These are phyloP conservation scores for Coemansia nantahalensis DNA, from an alignment of 192 early-diverging fungal species.

Conservation along the genomic window DNA sequence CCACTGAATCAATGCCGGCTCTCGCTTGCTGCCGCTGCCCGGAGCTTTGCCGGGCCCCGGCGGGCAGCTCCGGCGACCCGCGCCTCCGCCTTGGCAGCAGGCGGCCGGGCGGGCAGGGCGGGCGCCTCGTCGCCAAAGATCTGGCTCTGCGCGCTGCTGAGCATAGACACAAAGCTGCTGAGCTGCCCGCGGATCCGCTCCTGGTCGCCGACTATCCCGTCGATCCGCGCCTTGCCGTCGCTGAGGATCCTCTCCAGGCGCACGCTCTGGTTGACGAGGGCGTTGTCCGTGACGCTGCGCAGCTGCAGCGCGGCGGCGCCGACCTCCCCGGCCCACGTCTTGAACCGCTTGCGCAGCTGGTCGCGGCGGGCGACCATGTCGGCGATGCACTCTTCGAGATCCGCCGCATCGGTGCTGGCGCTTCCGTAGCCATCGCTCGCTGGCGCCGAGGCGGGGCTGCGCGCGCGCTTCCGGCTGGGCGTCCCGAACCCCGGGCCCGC, in stretches of 20 bases:
- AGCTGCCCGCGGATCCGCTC: conserved; percentile 31
- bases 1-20: neutral
- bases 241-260: conserved; percentile 31
- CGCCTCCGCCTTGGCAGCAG: too few species aligned
- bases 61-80: neutral
- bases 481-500: neutral
- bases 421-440: neutral
- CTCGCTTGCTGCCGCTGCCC: neutral
- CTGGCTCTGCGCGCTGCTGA: conserved; percentile 38
- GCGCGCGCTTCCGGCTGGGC: conserved; percentile 2
- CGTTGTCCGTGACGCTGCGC: conserved; percentile 34
- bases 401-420: neutral
- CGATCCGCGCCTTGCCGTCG: conserved; percentile 29
- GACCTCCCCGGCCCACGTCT: conserved; percentile 34
- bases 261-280: conserved; percentile 46
- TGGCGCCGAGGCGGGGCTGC: neutral
- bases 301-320: conserved; percentile 18
- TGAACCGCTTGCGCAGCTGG: conserved; percentile 43
- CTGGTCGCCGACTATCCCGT: conserved; percentile 28
- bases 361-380: conserved; percentile 35
- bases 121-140: conserved; percentile 18
- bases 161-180: conserved; percentile 36
- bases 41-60: neutral
- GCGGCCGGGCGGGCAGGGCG: too few species aligned
- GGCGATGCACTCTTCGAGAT: conserved; percentile 19